Evolutionary conservation across 257 asterid genomes (phyloP).

Genomic region (Lycium ferocissimum): DNA sequence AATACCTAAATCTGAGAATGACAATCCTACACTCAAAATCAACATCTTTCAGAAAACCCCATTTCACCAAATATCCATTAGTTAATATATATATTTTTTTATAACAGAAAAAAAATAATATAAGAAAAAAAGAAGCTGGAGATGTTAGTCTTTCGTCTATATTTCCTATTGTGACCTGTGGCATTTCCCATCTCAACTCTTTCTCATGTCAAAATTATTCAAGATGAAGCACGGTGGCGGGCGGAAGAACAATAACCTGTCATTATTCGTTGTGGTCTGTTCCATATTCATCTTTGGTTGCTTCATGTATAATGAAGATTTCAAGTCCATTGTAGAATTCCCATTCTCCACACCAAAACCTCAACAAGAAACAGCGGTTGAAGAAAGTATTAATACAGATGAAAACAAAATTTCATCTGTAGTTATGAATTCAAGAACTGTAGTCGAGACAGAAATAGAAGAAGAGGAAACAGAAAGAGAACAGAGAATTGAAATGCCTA

Average conservation of each 20-base stretch:
- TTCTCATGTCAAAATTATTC: conserved; percentile 38
- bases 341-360: conserved; percentile 58
- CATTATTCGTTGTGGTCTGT: conserved; percentile 55
- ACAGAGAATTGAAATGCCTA: conserved; percentile 43
- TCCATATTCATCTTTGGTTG: conserved; percentile 73
- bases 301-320: conserved; percentile 79
- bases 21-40: conserved; percentile 46
- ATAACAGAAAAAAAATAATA: conserved; percentile 29
- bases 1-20: conserved; percentile 33
- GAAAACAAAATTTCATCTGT: conserved; percentile 27
- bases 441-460: conserved; percentile 55
- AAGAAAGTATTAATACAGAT: conserved; percentile 7
- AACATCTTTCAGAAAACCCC: conserved; percentile 48
- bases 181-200: conserved; percentile 36
- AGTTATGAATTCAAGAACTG: conserved; percentile 59
- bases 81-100: not conserved
- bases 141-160: conserved; percentile 9
- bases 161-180: not conserved
- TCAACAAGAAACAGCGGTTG: conserved; percentile 36
- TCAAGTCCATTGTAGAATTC: conserved; percentile 69
- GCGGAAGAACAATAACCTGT: conserved; percentile 58
- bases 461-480: conserved; percentile 35
- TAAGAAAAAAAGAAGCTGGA: conserved; percentile 26
- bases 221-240: conserved; percentile 62
- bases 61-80: conserved; percentile 57